phyloP scores from a whole-genome alignment of 257 asterid genomes.

The Primulina eburnea region DNA sequence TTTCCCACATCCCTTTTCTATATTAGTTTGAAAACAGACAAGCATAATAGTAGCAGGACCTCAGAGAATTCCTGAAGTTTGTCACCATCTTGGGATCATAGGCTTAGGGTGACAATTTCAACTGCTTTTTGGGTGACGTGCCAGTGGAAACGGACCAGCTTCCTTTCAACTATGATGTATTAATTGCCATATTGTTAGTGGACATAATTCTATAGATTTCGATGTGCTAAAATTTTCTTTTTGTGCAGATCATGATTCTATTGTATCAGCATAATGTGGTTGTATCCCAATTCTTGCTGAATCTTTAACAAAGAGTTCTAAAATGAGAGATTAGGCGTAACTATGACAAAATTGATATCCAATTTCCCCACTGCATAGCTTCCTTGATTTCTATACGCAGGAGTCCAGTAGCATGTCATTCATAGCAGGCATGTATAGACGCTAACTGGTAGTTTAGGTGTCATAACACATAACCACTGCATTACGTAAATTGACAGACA shows the following conservation, averaged over 20 bases:
- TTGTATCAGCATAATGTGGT: constrained; percentile 7
- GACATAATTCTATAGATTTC: constrained; percentile 3
- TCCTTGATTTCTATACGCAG: constrained; percentile 10
- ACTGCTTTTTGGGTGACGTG: neutral
- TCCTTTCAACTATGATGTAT: neutral
- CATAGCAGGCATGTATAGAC: neutral
- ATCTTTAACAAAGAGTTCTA: neutral
- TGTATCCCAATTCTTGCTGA: neutral
- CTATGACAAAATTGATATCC: neutral
- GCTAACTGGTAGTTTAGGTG: neutral
- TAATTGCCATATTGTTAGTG: constrained; percentile 1
- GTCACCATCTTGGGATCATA: no score
- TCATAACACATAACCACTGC: neutral
- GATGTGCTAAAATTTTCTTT: neutral
- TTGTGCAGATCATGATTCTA: constrained; percentile 1
- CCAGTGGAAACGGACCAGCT: neutral
- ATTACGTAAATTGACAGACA: neutral
- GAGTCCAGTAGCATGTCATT: neutral
- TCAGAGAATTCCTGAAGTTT: no score
- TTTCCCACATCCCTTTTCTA: no score
- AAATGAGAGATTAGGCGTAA: neutral
- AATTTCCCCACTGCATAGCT: constrained; percentile 3
- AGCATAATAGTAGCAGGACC: no score
- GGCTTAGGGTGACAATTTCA: no score
- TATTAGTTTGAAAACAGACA: no score